phyloP scores from a whole-genome alignment of 2,329 filamentous ascomycete genomes.

The Aspergillus sp. region DNA sequence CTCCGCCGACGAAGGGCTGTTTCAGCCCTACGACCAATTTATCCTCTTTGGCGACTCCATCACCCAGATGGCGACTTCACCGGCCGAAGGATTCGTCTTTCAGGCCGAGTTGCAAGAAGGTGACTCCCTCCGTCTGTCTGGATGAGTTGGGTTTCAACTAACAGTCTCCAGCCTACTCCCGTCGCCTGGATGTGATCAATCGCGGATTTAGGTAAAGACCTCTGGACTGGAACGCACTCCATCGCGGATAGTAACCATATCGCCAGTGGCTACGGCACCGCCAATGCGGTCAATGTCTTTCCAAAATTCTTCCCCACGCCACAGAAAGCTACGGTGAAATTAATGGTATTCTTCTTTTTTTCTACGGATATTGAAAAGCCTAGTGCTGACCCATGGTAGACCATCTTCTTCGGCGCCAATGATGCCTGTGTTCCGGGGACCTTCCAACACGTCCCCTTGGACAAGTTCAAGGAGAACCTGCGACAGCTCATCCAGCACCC shows the following conservation, averaged over 20 bases:
- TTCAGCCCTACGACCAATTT: slow-evolving; percentile 64
- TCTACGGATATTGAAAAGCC: too few relatives aligned
- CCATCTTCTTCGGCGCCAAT: slow-evolving; percentile 85
- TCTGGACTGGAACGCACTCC: slow-evolving; percentile 8
- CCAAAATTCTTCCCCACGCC: slow-evolving; percentile 70
- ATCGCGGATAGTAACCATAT: slow-evolving; percentile 1
- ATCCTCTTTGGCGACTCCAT: slow-evolving; percentile 91
- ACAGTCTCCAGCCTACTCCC: slow-evolving; percentile 61
- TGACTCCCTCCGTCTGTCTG: slow-evolving; percentile 40
- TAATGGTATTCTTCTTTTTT: slow-evolving; percentile 36
- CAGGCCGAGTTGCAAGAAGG: slow-evolving; percentile 68
- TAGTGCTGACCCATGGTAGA: slow-evolving; percentile 42
- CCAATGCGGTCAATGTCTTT: slow-evolving; percentile 68
- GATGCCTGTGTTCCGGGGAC: slow-evolving; percentile 72
- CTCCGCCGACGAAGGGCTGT: slow-evolving; percentile 10
- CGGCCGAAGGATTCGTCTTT: slow-evolving; percentile 70
- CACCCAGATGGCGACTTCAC: slow-evolving; percentile 65
- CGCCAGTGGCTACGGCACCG: slow-evolving; percentile 73
- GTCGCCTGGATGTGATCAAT: slow-evolving; percentile 83
- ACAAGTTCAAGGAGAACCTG: slow-evolving; percentile 72
- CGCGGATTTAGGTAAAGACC: slow-evolving; percentile 67
- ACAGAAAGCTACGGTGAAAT: slow-evolving; percentile 46
- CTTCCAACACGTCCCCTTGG: slow-evolving; percentile 75
- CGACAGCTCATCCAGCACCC: slow-evolving; percentile 70
- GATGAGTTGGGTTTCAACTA: slow-evolving; percentile 5